Evolutionary conservation across 2,329 filamentous ascomycete genomes (phyloP).

Genomic region (Aspergillus chevalieri): DNA sequence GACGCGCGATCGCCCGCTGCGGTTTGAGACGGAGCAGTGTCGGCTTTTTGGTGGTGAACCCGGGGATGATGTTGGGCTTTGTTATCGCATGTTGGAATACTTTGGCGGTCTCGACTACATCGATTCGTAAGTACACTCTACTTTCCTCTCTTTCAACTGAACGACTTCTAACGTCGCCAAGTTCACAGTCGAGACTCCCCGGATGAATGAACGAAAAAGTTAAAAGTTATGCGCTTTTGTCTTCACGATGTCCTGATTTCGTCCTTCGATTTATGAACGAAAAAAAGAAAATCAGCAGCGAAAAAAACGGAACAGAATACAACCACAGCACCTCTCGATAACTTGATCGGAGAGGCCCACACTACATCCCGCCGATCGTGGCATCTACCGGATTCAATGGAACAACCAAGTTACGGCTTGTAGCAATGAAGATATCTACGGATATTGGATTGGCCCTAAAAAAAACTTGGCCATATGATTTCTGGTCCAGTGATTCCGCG

Average conservation of each 20-base stretch:
- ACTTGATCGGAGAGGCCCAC: neutral
- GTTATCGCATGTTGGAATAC: conserved; percentile 46
- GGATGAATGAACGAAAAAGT: conserved; percentile 20
- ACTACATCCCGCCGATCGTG: conserved; percentile 7
- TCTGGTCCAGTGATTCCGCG: conserved; percentile 16
- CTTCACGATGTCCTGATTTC: conserved; percentile 1
- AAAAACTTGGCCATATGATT: conserved; percentile 27
- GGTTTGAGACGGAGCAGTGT: conserved; percentile 34
- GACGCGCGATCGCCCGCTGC: conserved; percentile 28
- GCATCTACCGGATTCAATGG: conserved; percentile 26
- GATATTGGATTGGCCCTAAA: conserved; percentile 33
- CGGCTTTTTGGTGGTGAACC: conserved; percentile 42
- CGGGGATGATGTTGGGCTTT: conserved; percentile 39
- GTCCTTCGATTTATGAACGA: conserved; percentile 5
- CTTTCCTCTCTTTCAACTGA: neutral
- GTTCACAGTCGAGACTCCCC: conserved; percentile 9
- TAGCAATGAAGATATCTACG: conserved; percentile 35
- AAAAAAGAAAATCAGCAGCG: conserved; percentile 10
- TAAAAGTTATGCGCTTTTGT: conserved; percentile 1
- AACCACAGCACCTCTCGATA: conserved; percentile 1
- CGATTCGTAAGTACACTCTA: conserved; percentile 30
- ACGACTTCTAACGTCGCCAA: neutral
- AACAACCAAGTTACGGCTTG: conserved; percentile 33
- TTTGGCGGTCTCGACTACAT: conserved; percentile 47
- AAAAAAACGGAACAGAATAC: conserved; percentile 1